Evolutionary conservation across 495 filamentous ascomycete genomes (phyloP).

Genomic region (Neurospora tetraspora): DNA sequence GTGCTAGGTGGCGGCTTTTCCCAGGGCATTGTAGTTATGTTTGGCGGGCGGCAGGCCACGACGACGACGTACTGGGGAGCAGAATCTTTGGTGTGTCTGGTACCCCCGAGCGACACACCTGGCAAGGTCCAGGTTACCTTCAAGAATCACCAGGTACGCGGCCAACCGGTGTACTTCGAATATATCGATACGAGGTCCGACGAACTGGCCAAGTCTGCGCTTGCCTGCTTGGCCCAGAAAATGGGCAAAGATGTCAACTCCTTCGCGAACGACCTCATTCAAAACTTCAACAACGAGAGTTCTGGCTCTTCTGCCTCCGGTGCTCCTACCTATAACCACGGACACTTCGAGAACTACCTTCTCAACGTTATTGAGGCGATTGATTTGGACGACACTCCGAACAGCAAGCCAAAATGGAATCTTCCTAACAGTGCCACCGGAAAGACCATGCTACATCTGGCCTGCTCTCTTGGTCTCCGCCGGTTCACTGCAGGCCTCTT

Average conservation of each 20-base stretch:
- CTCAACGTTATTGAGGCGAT: conserved; percentile 67
- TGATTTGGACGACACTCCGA: conserved; percentile 63
- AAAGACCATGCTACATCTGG: conserved; percentile 75
- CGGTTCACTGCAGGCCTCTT: conserved; percentile 74
- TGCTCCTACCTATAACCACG: conserved; percentile 8
- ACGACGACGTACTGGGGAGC: conserved; percentile 78
- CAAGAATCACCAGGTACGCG: conserved; percentile 33
- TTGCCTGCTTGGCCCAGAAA: conserved; percentile 47
- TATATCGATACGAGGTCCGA: conserved; percentile 75
- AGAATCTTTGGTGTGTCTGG: conserved; percentile 70
- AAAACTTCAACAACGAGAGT: conserved; percentile 6
- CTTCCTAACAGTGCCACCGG: conserved; percentile 48
- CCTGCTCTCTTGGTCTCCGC: conserved; percentile 62
- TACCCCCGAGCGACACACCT: conserved; percentile 61
- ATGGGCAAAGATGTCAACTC: conserved; percentile 20
- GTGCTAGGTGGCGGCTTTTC: conserved; percentile 71
- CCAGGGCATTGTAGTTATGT: conserved; percentile 74
- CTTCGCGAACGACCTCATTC: background rate
- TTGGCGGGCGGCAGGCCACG: conserved; percentile 67
- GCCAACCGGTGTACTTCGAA: conserved; percentile 49
- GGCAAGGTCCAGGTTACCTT: conserved; percentile 69
- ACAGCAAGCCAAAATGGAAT: conserved; percentile 51
- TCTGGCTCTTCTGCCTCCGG: conserved; percentile 11
- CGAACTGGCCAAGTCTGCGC: conserved; percentile 53
- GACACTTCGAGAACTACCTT: conserved; percentile 56